Evolutionary conservation across 768 basidiomycete species (phyloP), one percentile per base, ranked within the genome.

Genomic region (Hericium erinaceus): DNA sequence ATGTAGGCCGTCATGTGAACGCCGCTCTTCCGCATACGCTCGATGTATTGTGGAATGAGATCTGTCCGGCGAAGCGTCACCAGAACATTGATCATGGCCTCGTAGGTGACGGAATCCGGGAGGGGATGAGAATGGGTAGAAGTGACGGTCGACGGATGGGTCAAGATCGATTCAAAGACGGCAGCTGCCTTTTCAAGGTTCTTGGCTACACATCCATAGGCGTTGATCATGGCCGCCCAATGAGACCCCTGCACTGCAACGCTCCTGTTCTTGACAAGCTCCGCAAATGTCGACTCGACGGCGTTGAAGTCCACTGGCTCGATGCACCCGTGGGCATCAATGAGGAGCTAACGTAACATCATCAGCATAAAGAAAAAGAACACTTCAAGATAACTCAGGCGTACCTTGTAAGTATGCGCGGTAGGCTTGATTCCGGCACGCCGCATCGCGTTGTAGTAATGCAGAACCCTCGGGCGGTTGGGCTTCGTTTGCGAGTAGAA

Each of bases 1-100:
- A 98, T 89, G 71, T 99, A 99, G 6, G 95, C 94, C 2, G 95
- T 98, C 82, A 93, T 87, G 64, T 89, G 87, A 8, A 94, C 82
- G 37, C 83, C 82, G 6, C 79, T 74, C 1, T 71, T 64, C 22
- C 71, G 73, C 74, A 98, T 82, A 57, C 81, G 80, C 37, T 73
- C 67, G 39, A 87, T 69, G 67, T 91, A 93, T 16, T 72, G 64
- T 0, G 85, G 83, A 24, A 94, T 78, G 49, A 94, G 80, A 61
- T 94, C 92, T 54, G 86, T 76, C 15, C 87, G 84, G 39, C 84
- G 85, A 68, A 86, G 82, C 4, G 83, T 85, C 49, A 92, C 84
- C 44, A 95, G 73, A 28, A 89, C 88, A 68, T 90, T 94, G 76
- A 98, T 80, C 62, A 98, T 74, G 0, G 94, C 84, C 68, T 99